A percentile compares a stretch with the other conserved stretches of the same genome.
Evolutionary conservation across 2,329 filamentous ascomycete species (phyloP).

Genomic region (Colletotrichum eremochloae): DNA sequence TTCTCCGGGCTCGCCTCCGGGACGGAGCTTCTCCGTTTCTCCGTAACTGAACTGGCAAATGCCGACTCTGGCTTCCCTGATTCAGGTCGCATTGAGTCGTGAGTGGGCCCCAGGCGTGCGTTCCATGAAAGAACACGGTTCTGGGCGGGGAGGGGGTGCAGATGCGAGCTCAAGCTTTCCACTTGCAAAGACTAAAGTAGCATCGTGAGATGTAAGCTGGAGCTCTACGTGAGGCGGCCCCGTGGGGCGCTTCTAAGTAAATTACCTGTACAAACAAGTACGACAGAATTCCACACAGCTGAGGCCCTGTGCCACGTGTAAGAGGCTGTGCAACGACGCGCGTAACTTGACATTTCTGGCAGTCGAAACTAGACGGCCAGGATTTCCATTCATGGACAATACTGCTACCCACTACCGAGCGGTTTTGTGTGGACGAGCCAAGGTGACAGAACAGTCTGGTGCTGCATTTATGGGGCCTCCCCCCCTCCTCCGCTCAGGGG

Average conservation of each 20-base stretch:
- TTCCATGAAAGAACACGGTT: not conserved
- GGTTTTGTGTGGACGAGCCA: conserved; percentile 14
- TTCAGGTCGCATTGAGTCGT: not conserved
- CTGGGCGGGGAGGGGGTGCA: not conserved
- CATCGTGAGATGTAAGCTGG: not conserved
- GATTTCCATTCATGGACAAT: not conserved
- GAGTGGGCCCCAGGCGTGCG: not conserved
- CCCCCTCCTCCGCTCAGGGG: conserved; percentile 7
- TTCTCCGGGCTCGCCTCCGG: not conserved
- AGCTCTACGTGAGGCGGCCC: not conserved
- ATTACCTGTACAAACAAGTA: too few relatives aligned
- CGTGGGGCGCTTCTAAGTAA: too few relatives aligned
- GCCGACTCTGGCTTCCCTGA: conserved; percentile 7
- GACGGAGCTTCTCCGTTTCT: not conserved
- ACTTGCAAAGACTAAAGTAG: not conserved
- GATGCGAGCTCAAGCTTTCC: not conserved
- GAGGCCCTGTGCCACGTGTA: too few relatives aligned
- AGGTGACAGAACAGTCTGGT: conserved; percentile 1
- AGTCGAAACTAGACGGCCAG: not conserved
- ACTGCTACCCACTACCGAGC: not conserved
- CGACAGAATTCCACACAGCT: too few relatives aligned
- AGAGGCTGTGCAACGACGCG: conserved; percentile 15
- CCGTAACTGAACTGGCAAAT: not conserved
- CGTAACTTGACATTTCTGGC: not conserved
- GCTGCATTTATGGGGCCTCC: not conserved